These are phyloP conservation scores for Sideroxylon spinosum DNA, from an alignment of 179 eudicot species.

Conservation along the genomic window DNA sequence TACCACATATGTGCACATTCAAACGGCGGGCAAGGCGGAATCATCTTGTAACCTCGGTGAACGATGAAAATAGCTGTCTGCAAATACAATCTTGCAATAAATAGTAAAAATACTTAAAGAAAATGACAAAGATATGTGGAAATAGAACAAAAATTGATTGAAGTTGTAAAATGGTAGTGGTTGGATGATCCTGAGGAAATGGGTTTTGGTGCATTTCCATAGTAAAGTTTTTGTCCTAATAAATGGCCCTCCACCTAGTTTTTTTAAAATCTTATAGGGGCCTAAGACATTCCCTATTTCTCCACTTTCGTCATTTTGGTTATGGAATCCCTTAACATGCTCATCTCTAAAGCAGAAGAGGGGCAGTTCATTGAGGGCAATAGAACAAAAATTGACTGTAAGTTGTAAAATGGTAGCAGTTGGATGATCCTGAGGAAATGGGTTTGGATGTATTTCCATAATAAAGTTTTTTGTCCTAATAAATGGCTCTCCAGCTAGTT, in stretches of 20 bases:
- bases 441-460: too few relatives aligned
- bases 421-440: not conserved
- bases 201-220: too few relatives aligned
- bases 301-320: too few relatives aligned
- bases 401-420: not conserved
- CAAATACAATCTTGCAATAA: slow-evolving; percentile 22
- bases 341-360: too few relatives aligned
- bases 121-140: slow-evolving; percentile 1
- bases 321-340: too few relatives aligned
- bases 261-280: too few relatives aligned
- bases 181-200: not conserved
- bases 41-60: slow-evolving; percentile 88
- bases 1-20: slow-evolving; percentile 99
- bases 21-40: slow-evolving; percentile 93
- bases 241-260: too few relatives aligned
- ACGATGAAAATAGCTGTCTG: slow-evolving; percentile 93
- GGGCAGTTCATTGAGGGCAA: not conserved
- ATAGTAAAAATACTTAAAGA: slow-evolving; percentile 16
- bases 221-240: too few relatives aligned
- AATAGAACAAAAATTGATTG: not conserved
- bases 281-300: too few relatives aligned
- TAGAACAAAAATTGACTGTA: not conserved
- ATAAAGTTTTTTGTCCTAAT: too few relatives aligned
- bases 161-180: not conserved
- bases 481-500: too few relatives aligned